Conservation (phyloP, 495 filamentous ascomycete genomes). For the Lasiosphaeria hispida region DNA sequence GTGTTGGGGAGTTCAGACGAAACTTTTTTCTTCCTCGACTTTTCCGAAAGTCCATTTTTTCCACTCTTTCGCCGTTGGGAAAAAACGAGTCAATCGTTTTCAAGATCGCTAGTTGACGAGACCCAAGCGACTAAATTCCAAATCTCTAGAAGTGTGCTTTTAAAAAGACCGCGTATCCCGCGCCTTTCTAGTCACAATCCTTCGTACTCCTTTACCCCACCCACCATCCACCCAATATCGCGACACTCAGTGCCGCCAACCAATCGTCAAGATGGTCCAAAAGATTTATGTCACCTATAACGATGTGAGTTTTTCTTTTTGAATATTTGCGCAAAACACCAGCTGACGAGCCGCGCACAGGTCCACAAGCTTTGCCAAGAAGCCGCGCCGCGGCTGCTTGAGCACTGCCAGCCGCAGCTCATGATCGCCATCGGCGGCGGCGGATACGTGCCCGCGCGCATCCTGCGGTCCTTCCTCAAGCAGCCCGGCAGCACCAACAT, state of each 20-base stretch:
- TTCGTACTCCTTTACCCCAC: slow-evolving; percentile 7
- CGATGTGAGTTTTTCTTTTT: slow-evolving; percentile 57
- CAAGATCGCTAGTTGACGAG: no score
- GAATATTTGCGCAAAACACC: neutral
- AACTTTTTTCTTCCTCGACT: neutral
- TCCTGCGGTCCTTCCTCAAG: slow-evolving; percentile 97
- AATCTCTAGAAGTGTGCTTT: no score
- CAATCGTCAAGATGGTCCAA: slow-evolving; percentile 62
- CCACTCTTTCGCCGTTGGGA: neutral
- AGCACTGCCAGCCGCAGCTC: slow-evolving; percentile 82
- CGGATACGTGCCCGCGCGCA: slow-evolving; percentile 94
- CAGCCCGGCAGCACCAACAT: slow-evolving; percentile 85
- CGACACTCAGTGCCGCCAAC: neutral
- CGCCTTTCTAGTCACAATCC: no score
- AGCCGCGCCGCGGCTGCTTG: slow-evolving; percentile 75
- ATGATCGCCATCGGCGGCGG: slow-evolving; percentile 99
- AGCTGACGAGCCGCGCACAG: slow-evolving; percentile 41
- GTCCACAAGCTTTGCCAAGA: slow-evolving; percentile 95
- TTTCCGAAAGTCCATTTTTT: neutral
- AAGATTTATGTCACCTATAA: slow-evolving; percentile 96
- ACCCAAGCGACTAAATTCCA: no score
- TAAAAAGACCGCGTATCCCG: no score
- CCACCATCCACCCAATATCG: neutral
- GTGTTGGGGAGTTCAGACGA: neutral
- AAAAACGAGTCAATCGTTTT: no score